Conservation (phyloP, 345 rosid genomes). For the Hypericum androsaemum region DNA sequence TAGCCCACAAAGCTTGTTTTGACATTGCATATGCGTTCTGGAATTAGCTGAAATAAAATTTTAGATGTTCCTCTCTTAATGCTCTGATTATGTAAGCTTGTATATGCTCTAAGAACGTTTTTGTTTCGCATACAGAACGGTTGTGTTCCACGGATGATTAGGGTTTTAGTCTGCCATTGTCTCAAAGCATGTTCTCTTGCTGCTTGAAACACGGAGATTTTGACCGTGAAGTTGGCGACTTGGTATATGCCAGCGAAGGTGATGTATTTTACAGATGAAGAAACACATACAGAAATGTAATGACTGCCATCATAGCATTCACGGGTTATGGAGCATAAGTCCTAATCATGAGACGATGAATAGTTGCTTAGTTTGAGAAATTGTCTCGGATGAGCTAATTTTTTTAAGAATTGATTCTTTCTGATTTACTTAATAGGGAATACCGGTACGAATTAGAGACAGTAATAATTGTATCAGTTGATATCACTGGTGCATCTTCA, state of each 20-base stretch:
- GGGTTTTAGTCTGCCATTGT: not conserved
- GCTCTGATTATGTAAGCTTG: too few species aligned
- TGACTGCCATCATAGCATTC: too few species aligned
- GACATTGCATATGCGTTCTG: too few species aligned
- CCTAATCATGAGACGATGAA: too few species aligned
- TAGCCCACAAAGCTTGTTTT: too few species aligned
- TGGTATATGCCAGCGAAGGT: constrained; percentile 13
- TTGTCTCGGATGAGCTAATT: constrained; percentile 5
- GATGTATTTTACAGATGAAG: constrained; percentile 12
- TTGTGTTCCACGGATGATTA: constrained; percentile 63
- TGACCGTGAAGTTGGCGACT: not conserved
- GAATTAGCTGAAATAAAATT: too few species aligned
- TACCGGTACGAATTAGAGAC: constrained; percentile 1
- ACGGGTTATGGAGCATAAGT: too few species aligned
- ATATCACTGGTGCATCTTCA: too few species aligned
- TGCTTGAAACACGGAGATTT: not conserved
- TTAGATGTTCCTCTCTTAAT: too few species aligned
- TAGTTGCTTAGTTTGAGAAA: too few species aligned
- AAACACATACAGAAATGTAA: constrained; percentile 25
- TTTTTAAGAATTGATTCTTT: constrained; percentile 17
- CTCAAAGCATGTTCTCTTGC: not conserved
- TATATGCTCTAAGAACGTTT: not conserved
- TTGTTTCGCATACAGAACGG: constrained; percentile 46
- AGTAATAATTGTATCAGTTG: constrained; percentile 5
- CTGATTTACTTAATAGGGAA: too few species aligned